Conservation (phyloP, 2,329 filamentous ascomycete species). For the Aspergillus niger region DNA sequence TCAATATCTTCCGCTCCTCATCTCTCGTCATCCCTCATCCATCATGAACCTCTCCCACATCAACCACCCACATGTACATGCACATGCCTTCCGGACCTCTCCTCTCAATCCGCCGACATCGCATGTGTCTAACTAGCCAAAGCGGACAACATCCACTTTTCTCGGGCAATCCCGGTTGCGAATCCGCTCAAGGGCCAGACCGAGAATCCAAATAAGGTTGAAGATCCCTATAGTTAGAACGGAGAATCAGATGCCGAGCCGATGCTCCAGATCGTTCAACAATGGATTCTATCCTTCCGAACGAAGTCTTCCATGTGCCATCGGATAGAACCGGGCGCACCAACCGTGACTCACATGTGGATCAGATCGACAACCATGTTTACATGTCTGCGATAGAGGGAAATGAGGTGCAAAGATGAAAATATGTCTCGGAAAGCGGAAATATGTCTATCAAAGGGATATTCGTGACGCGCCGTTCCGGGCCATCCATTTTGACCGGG, state of each 20-base stretch:
- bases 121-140: not conserved
- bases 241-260: not conserved
- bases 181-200: not conserved
- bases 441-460: not conserved
- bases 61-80: not conserved
- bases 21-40: not conserved
- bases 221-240: not conserved
- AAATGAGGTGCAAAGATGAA: not conserved
- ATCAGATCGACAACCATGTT: not conserved
- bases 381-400: not conserved
- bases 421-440: not conserved
- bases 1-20: not conserved
- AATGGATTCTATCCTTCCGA: not conserved
- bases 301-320: not conserved
- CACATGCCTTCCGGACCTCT: not conserved
- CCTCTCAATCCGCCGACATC: not conserved
- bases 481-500: not conserved
- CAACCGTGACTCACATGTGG: not conserved
- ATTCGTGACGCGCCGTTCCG: slow-evolving; percentile 1
- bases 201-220: not conserved
- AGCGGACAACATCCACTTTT: not conserved
- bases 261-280: not conserved
- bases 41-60: not conserved
- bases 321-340: not conserved
- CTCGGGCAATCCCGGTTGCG: not conserved